These are phyloP conservation scores for Bimuria novae-zelandiae DNA, from an alignment of 2,329 filamentous ascomycete species.

Conservation along the genomic window DNA sequence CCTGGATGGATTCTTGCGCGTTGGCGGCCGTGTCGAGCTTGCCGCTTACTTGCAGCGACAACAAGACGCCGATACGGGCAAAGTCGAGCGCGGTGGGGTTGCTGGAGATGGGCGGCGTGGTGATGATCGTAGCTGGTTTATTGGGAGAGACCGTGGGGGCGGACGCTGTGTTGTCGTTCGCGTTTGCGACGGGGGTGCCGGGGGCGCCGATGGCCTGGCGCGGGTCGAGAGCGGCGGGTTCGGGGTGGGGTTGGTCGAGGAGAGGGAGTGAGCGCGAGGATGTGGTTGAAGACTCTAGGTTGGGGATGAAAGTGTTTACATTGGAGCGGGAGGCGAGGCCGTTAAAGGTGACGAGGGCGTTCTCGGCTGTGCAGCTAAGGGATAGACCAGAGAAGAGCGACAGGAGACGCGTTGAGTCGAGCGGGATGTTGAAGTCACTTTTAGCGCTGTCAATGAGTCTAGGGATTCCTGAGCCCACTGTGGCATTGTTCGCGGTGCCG, in stretches of 20 bases:
- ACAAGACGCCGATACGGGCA: slow-evolving; percentile 52
- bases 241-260: slow-evolving; percentile 30
- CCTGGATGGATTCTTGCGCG: slow-evolving; percentile 51
- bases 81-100: slow-evolving; percentile 50
- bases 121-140: slow-evolving; percentile 23
- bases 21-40: slow-evolving; percentile 47
- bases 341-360: slow-evolving; percentile 84
- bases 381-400: slow-evolving; percentile 75
- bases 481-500: slow-evolving; percentile 60
- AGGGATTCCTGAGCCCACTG: slow-evolving; percentile 78
- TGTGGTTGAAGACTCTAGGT: slow-evolving; percentile 25
- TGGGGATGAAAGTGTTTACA: slow-evolving; percentile 15
- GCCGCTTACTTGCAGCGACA: slow-evolving; percentile 50
- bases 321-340: slow-evolving; percentile 47
- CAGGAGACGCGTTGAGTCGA: slow-evolving; percentile 71
- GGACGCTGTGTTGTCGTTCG: slow-evolving; percentile 12
- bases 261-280: slow-evolving; percentile 30
- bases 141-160: slow-evolving; percentile 14
- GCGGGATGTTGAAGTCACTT: slow-evolving; percentile 73
- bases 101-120: slow-evolving; percentile 38
- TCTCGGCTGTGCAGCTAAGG: slow-evolving; percentile 82
- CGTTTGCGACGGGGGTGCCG: slow-evolving; percentile 34
- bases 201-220: slow-evolving; percentile 41
- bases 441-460: slow-evolving; percentile 69
- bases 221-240: slow-evolving; percentile 14